Conservation (phyloP, 2,329 filamentous ascomycete genomes). For the Botrytis paeoniae region DNA sequence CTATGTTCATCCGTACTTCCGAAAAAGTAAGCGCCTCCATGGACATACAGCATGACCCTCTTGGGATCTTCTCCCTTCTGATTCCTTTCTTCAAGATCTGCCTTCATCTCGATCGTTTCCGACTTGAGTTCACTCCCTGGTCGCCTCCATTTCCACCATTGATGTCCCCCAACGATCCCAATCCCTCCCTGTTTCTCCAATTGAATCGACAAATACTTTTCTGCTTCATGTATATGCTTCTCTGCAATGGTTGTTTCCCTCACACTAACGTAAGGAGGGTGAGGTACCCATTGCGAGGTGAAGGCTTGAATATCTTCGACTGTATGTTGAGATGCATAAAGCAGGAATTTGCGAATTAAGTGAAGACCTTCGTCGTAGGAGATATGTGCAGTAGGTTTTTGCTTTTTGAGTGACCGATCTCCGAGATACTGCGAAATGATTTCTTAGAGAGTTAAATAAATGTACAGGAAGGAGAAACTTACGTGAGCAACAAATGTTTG, state of each 20-base stretch:
- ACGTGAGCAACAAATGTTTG: conserved; percentile 86
- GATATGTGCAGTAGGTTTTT: conserved; percentile 85
- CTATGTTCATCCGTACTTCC: conserved; percentile 93
- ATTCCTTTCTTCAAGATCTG: conserved; percentile 72
- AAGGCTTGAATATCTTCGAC: conserved; percentile 93
- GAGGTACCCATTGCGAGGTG: conserved; percentile 86
- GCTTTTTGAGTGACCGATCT: conserved; percentile 65
- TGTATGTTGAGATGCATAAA: conserved; percentile 81
- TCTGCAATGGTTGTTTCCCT: conserved; percentile 65
- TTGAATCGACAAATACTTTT: conserved; percentile 65
- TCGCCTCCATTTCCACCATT: conserved; percentile 88
- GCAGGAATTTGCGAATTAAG: conserved; percentile 80
- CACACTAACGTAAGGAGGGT: conserved; percentile 81
- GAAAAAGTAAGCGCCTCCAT: conserved; percentile 94
- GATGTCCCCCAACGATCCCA: conserved; percentile 71
- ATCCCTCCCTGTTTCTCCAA: conserved; percentile 78
- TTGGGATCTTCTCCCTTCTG: conserved; percentile 57
- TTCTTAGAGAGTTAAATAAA: conserved; percentile 8
- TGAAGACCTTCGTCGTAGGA: conserved; percentile 92
- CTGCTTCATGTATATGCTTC: conserved; percentile 62
- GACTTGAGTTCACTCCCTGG: conserved; percentile 65
- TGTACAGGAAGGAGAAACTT: conserved; percentile 39
- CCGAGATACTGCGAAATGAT: conserved; percentile 68
- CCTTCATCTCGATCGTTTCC: conserved; percentile 96
- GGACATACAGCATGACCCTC: conserved; percentile 88